Base-by-base conservation (phyloP, 306 rosid species). In the Rosa persica region DNA sequence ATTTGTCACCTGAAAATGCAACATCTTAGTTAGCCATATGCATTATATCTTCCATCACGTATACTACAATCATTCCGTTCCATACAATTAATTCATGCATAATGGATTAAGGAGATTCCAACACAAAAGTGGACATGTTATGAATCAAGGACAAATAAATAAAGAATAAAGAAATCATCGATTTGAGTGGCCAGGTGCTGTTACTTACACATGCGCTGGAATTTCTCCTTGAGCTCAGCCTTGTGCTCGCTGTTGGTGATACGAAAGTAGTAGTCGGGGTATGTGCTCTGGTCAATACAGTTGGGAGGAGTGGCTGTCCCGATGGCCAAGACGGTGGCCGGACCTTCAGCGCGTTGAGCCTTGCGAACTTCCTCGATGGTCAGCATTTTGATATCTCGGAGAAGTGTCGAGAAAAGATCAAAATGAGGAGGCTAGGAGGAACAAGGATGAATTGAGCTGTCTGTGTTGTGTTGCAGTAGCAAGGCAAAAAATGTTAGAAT, bases 191-290 rank as follows among this genome's bases (percentile, higher is more conserved):
- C n/a, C 27, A 12, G 40, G 34, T 22, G 20, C 3, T 6, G 40
- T 3, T 23, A 40, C 91, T 62, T 81, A 88, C 89, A 88, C 80
- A 88, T 88, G 79, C 92, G 89, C 82, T 88, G 72, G 44, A 88
- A 88, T 44, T 89, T 89, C 58, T 86, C 78, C 38, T 89, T 89
- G 30, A 89, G 88, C 43, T 82, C 90, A 2, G 49, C 23, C n/a
- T 84, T 82, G 86, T 90, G 88, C 30, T 90, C 92, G 15, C 89
- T 90, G 48, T 88, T 85, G 12, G 92, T 90, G 84, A 90, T 79
- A 0, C 89, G 87, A 57, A 90, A 90, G 76, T 88, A 90, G 58
- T 71, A 90, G 75, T 88, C 94, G 4, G 92, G 89, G 39, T 88
- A 90, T 1, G 84, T 42, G 72, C 86, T 83, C 38, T 90, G 94